Percentiles rank a stretch among this genome's conserved stretches.
Evolutionary conservation across 208 protist species (phyloP).

Genomic region (Leishmania amazonensis): DNA sequence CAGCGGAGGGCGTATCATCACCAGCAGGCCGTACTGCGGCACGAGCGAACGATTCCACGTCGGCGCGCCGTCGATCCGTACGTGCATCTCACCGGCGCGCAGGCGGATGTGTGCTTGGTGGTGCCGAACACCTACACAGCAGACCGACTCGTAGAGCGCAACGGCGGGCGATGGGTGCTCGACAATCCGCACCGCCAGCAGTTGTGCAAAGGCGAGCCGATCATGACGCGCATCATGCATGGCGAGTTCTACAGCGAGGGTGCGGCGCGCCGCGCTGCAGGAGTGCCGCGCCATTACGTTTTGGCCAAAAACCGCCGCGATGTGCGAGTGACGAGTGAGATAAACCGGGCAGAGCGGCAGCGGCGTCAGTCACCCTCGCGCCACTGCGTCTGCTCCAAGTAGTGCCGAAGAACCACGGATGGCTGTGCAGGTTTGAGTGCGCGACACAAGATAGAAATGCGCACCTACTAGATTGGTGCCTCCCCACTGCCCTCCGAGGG

Average conservation of each 20-base stretch:
- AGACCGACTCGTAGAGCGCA: slow-evolving; percentile 35
- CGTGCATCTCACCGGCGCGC: slow-evolving; percentile 56
- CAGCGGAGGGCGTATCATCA: slow-evolving; percentile 36
- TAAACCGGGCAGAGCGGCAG: slow-evolving; percentile 38
- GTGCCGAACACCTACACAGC: slow-evolving; percentile 57
- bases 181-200: slow-evolving; percentile 77
- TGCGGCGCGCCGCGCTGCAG: slow-evolving; percentile 7
- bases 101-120: slow-evolving; percentile 30
- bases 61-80: slow-evolving; percentile 63
- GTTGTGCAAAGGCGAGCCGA: slow-evolving; percentile 60
- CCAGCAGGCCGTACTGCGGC: slow-evolving; percentile 58
- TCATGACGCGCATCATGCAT: slow-evolving; percentile 79
- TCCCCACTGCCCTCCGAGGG: not conserved
- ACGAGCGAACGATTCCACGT: slow-evolving; percentile 70
- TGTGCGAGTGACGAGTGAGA: slow-evolving; percentile 51
- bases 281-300: slow-evolving; percentile 23
- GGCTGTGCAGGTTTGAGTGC: not conserved
- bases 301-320: slow-evolving; percentile 47
- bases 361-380: slow-evolving; percentile 1
- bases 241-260: slow-evolving; percentile 67
- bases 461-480: not conserved
- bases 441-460: not conserved
- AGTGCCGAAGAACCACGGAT: not conserved
- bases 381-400: slow-evolving; percentile 13
- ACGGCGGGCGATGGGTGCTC: slow-evolving; percentile 52